These are phyloP conservation scores for Collybia sp. DNA, from an alignment of 768 basidiomycete genomes.

Conservation along the genomic window DNA sequence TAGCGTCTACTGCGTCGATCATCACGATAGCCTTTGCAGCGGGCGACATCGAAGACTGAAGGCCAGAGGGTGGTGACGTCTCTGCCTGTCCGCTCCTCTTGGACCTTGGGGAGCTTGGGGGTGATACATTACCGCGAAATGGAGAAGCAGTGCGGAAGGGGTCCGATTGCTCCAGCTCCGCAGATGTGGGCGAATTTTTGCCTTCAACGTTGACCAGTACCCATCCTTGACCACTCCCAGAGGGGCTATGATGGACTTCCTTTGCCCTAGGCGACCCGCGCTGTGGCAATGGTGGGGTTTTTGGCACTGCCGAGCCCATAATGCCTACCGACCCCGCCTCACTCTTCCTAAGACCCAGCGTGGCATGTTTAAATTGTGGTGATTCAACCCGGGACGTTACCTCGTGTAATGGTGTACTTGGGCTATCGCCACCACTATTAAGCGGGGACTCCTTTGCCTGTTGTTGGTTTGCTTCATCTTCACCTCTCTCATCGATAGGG, in stretches of 20 bases:
- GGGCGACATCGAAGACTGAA: constrained; percentile 28
- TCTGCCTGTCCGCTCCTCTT: background rate
- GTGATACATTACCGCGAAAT: no score
- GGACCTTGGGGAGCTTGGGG: background rate
- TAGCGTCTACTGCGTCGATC: constrained; percentile 52
- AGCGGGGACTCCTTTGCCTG: constrained; percentile 13
- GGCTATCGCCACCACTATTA: constrained; percentile 8
- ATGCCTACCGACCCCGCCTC: constrained; percentile 58
- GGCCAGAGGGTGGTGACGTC: background rate
- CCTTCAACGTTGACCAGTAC: constrained; percentile 61
- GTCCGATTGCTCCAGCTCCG: constrained; percentile 1
- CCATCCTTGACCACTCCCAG: constrained; percentile 51
- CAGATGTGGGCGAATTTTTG: constrained; percentile 6
- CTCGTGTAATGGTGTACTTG: constrained; percentile 33
- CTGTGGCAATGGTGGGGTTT: constrained; percentile 13
- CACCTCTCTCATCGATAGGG: constrained; percentile 45
- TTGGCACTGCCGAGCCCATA: constrained; percentile 28
- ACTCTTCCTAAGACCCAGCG: constrained; percentile 47
- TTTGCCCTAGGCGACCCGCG: background rate
- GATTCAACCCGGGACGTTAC: constrained; percentile 46
- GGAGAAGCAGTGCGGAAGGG: no score
- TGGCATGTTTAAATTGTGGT: constrained; percentile 46
- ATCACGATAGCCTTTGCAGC: constrained; percentile 62
- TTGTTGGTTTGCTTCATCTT: constrained; percentile 11
- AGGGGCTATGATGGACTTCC: constrained; percentile 3